A percentile compares a stretch with the other conserved stretches of the same genome.
Evolutionary conservation across 2,329 filamentous ascomycete species (phyloP).

Genomic region (Neospermospora avenae): DNA sequence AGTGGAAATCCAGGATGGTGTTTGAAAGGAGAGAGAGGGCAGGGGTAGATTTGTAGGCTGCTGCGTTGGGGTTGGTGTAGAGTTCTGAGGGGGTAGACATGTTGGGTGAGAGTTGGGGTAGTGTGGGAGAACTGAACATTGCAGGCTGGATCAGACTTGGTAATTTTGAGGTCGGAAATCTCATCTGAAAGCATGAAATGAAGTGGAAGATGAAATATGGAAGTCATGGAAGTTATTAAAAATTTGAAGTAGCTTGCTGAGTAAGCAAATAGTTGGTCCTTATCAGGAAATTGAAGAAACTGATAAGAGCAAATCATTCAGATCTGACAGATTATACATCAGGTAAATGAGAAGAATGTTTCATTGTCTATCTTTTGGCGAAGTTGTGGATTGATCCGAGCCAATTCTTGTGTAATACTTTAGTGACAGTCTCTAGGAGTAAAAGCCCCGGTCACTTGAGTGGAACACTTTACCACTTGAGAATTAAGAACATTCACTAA

Average conservation of each 20-base stretch:
- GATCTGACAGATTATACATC: not conserved
- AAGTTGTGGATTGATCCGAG: too few species aligned
- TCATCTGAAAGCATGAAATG: not conserved
- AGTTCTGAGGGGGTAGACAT: not conserved
- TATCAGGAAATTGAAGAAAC: not conserved
- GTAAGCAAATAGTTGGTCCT: not conserved
- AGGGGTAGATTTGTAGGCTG: not conserved
- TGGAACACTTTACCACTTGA: too few species aligned
- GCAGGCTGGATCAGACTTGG: not conserved
- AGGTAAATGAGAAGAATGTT: not conserved
- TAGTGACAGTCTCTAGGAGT: too few species aligned
- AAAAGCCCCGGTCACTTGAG: too few species aligned
- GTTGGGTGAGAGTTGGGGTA: not conserved
- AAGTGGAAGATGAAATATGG: not conserved
- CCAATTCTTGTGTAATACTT: too few species aligned
- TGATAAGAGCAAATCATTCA: not conserved
- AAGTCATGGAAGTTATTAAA: not conserved
- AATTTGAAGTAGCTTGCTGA: not conserved
- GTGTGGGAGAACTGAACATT: not conserved
- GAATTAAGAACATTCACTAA: too few species aligned
- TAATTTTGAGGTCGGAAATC: not conserved
- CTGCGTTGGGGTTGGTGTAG: conserved; percentile 1
- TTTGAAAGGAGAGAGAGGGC: not conserved
- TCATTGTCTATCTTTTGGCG: too few species aligned
- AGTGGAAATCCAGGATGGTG: not conserved